Conservation (phyloP, 257 asterid genomes). For the Linderniella brevidens region DNA sequence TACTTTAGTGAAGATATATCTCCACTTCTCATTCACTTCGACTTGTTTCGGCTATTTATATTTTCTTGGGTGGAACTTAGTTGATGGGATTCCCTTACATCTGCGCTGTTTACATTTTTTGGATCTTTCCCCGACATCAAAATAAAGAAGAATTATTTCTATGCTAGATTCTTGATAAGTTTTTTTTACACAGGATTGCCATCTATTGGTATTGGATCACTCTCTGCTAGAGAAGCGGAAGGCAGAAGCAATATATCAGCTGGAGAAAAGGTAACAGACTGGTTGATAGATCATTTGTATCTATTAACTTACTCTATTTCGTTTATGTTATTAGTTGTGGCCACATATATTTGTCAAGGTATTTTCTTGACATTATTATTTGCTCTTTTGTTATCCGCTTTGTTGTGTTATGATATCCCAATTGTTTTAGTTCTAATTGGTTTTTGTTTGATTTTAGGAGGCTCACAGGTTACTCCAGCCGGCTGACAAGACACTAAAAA, state of each 20-base stretch:
- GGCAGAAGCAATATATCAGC: conserved; percentile 77
- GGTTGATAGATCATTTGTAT: conserved; percentile 3
- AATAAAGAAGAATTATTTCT: neutral
- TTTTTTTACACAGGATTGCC: conserved; percentile 56
- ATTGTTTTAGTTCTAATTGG: neutral
- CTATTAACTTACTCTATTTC: neutral
- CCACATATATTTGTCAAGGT: neutral
- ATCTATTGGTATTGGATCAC: conserved; percentile 84
- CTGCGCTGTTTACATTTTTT: no score
- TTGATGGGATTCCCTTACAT: no score
- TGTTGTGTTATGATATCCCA: neutral
- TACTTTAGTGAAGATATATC: no score
- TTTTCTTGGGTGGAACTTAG: no score
- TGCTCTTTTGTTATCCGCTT: no score
- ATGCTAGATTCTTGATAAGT: no score
- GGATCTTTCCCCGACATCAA: no score
- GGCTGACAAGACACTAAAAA: conserved; percentile 67
- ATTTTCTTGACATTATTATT: neutral
- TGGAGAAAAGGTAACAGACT: conserved; percentile 61
- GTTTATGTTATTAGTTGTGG: no score
- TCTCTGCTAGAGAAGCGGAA: conserved; percentile 95
- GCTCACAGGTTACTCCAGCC: conserved; percentile 90
- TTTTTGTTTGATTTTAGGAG: conserved; percentile 51
- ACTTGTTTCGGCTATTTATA: no score
- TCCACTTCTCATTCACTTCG: no score